Conservation (phyloP, 1,284 basidiomycete species). For the Sparassis latifolia region DNA sequence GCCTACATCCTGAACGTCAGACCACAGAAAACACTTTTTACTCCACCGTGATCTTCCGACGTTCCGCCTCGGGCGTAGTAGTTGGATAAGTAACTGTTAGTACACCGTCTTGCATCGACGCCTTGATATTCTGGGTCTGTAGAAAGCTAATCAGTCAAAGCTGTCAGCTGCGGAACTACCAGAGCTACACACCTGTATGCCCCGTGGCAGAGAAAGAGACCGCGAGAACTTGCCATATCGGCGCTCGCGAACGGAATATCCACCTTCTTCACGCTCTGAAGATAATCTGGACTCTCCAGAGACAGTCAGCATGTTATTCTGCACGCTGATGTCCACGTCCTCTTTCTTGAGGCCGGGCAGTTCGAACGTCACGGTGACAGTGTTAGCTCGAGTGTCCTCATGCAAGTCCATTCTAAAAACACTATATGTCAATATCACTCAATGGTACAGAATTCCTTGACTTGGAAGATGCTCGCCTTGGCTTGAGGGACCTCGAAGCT, state of each 20-base stretch:
- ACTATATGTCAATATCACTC: no score
- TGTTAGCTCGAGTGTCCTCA: constrained; percentile 33
- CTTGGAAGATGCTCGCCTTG: neutral
- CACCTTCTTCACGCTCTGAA: constrained; percentile 32
- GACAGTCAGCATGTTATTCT: constrained; percentile 36
- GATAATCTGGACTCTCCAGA: constrained; percentile 35
- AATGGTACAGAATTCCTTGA: neutral
- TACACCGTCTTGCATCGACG: constrained; percentile 35
- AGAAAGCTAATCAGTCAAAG: neutral
- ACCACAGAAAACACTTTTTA: neutral
- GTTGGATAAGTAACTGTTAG: constrained; percentile 38
- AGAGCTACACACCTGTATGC: constrained; percentile 35
- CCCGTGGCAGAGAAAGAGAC: constrained; percentile 37
- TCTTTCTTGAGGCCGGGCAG: constrained; percentile 41
- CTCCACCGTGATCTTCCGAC: constrained; percentile 26
- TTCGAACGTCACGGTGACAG: constrained; percentile 42
- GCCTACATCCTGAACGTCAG: no score
- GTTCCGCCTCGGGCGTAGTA: constrained; percentile 20
- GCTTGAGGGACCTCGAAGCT: neutral
- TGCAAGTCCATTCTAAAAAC: constrained; percentile 39
- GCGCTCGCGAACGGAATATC: constrained; percentile 45
- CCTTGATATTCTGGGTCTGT: constrained; percentile 33
- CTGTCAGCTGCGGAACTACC: neutral
- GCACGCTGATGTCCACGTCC: constrained; percentile 35
- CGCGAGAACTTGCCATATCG: constrained; percentile 41